Evolutionary conservation across 768 basidiomycete species (phyloP), one percentile per base, ranked within the genome.

Genomic region (Mycena latifolia): DNA sequence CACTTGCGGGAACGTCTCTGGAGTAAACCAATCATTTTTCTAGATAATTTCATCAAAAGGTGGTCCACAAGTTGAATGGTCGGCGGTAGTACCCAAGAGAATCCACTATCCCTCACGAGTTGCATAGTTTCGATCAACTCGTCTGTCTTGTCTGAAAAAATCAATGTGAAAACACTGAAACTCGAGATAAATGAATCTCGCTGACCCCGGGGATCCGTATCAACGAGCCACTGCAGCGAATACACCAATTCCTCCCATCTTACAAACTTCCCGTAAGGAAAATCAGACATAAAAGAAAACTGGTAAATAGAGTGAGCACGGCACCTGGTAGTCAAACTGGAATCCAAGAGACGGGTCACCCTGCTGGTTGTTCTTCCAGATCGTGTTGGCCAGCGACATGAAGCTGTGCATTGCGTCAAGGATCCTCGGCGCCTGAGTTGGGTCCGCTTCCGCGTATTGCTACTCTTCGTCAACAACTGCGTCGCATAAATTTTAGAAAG

Each of bases 371-470:
- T 74, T 80, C 52, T 75, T 75, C 74, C 78, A 82, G 18, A 80
- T 74, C 3, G 74, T 75, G 69, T 82, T 74, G 1, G 69, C 76
- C 2, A 81, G 74, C 0, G 77, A 69, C 31, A 78, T 50, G 56
- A 82, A 82, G 12, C 69, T 71, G 59, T 82, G 80, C 75, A 82
- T 80, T 0, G 80, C 73, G 45, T 79, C 75, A 10, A 81, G 72
- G 28, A 82, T 81, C 17, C 80, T 74, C 33, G 72, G 64, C 2
- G 77, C 73, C 50, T 82, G 78, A 1, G 77, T 70, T 0, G 78
- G 73, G 57, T 82, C 81, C 10, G 80, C 81, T 66, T 82, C 81
- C 4, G 81, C 81, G 46, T 82, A 82, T 81, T 82, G 81, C 81
- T 81, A 50, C 33, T 25, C 7, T 20, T 20, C 25, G 20, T 47